Evolutionary conservation across 495 filamentous ascomycete species (phyloP), one percentile per base, ranked within the genome.

Genomic region (Cairneyella variabilis): DNA sequence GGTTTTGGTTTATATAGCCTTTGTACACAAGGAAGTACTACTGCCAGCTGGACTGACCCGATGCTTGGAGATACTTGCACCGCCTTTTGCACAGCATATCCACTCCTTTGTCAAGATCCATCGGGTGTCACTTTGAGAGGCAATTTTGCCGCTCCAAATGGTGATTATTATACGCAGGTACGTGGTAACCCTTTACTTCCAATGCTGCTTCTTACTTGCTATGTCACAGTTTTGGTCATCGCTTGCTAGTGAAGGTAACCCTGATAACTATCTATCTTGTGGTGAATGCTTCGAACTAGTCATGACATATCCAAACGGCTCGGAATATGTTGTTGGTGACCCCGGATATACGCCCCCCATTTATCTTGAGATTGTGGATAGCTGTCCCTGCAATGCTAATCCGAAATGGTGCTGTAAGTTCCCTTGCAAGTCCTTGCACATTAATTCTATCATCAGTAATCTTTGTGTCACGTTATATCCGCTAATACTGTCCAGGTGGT

Each of bases 131-230:
- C 53, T 14, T 16, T 55, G 16, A 5, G 53, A 34, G 53, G 53
- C 3, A 55, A 55, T 17, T 55, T 55, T 28, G 53, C 53, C 9
- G 44, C 53, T 11, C 53, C 53, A 23, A 55, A 55, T 18, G 44
- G 53, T 3, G 53, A 55, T 25, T 55, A 55, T 20, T 55, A 48
- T 25, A 48, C 53, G 1, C 53, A 55, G 44, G 53, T 55, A 34
- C 20, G 37, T 21, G 2, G 8, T n/a, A 8, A 3, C n/a, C 28
- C 25, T 5, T 1, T 21, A 2, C n/a, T n/a, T 7, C 16, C 16
- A 1, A 26, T n/a, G 10, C 0, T 22, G 7, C 9, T 20, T 7
- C 8, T 3, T 16, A 49, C 46, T 21, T 36, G 16, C 42, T 4
- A 21, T 14, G 18, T 4, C 37, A 14, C 27, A 55, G 53, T 55